These are phyloP conservation scores for Xylaria hypoxylon DNA, from an alignment of 2,329 filamentous ascomycete species.

Conservation along the genomic window DNA sequence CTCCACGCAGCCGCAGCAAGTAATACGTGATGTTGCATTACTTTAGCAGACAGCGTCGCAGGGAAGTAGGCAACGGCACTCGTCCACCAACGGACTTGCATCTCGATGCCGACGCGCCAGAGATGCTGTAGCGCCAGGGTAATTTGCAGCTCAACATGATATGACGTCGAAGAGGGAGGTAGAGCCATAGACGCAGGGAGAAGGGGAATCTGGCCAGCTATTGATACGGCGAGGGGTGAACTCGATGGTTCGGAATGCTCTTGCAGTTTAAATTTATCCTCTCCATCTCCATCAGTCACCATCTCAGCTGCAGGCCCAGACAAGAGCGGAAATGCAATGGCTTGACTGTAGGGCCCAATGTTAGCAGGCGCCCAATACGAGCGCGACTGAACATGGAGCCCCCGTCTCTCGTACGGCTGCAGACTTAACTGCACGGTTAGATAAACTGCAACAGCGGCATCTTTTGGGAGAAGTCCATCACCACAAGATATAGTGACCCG, in stretches of 20 bases:
- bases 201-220: slow-evolving; percentile 93
- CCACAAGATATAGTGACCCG: slow-evolving; percentile 86
- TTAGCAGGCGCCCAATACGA: slow-evolving; percentile 99
- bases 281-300: slow-evolving; percentile 33
- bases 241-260: slow-evolving; percentile 17
- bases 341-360: slow-evolving; percentile 96
- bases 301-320: slow-evolving; percentile 37
- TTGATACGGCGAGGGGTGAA: slow-evolving; percentile 60
- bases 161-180: slow-evolving; percentile 50
- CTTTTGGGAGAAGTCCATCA: slow-evolving; percentile 66
- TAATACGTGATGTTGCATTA: slow-evolving; percentile 51
- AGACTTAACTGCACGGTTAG: slow-evolving; percentile 56
- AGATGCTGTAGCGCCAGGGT: slow-evolving; percentile 87
- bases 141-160: slow-evolving; percentile 68
- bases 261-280: slow-evolving; percentile 40
- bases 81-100: slow-evolving; percentile 79
- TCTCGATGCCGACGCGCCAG: slow-evolving; percentile 81
- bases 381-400: slow-evolving; percentile 88
- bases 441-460: slow-evolving; percentile 70
- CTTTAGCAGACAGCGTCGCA: slow-evolving; percentile 42
- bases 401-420: slow-evolving; percentile 54
- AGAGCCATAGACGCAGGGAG: slow-evolving; percentile 82
- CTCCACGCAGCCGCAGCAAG: slow-evolving; percentile 63
- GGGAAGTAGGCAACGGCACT: slow-evolving; percentile 81
- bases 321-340: slow-evolving; percentile 67